Conservation (phyloP, 1,139 yeast genomes). For the Hansenula sp. region DNA sequence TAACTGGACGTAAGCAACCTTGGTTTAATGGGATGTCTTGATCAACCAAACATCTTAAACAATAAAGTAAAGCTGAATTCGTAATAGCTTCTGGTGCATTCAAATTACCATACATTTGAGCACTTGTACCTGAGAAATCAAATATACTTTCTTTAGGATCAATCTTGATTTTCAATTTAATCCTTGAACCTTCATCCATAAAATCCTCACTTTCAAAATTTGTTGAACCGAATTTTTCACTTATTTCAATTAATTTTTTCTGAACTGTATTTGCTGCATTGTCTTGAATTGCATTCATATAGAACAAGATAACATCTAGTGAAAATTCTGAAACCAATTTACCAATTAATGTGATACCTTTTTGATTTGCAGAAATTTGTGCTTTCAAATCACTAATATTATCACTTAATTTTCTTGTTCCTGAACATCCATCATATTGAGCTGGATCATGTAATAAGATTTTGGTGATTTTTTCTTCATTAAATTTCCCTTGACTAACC, state of each 20-base stretch:
- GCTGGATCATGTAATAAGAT: conserved; percentile 38
- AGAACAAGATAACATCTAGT: conserved; percentile 31
- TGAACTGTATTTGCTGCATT: conserved; percentile 40
- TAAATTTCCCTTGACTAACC: conserved; percentile 36
- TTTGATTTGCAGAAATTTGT: conserved; percentile 44
- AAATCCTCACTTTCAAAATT: conserved; percentile 33
- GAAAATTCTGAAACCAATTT: conserved; percentile 35
- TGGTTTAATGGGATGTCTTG: conserved; percentile 82
- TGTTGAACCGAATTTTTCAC: conserved; percentile 19
- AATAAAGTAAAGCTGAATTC: conserved; percentile 77
- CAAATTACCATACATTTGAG: conserved; percentile 56
- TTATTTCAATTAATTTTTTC: conserved; percentile 28
- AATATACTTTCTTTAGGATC: conserved; percentile 35
- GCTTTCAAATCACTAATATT: conserved; percentile 47
- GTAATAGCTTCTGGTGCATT: conserved; percentile 75
- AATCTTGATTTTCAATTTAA: conserved; percentile 34
- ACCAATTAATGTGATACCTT: conserved; percentile 38
- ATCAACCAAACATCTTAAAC: conserved; percentile 68
- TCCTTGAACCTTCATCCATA: conserved; percentile 45
- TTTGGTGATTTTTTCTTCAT: conserved; percentile 34
- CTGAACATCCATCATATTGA: conserved; percentile 40
- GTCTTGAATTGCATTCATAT: conserved; percentile 43
- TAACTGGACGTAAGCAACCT: conserved; percentile 74
- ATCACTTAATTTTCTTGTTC: conserved; percentile 42
- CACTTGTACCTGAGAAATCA: conserved; percentile 49